Conservation (phyloP, 225 moss, liverwort and hornwort species). For the Physcomitrellopsis africana region DNA sequence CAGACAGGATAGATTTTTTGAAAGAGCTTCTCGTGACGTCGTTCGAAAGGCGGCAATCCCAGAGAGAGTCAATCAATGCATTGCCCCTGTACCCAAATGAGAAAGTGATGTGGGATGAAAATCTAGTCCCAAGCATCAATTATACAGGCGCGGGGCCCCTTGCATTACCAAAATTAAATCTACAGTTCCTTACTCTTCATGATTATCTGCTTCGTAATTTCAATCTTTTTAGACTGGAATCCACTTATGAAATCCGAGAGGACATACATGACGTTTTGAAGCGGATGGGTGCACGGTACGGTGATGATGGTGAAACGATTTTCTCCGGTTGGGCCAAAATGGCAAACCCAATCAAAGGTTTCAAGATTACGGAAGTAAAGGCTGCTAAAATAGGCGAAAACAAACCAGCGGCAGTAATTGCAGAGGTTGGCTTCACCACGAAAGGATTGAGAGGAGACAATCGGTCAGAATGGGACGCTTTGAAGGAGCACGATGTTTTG, state of each 20-base stretch:
- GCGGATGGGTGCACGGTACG: constrained; percentile 83
- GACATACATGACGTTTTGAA: constrained; percentile 86
- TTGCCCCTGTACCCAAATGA: constrained; percentile 96
- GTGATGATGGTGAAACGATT: constrained; percentile 82
- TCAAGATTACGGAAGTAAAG: constrained; percentile 86
- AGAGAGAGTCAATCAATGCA: constrained; percentile 93
- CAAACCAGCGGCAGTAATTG: constrained; percentile 94
- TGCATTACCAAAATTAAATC: constrained; percentile 83
- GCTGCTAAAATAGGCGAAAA: constrained; percentile 86
- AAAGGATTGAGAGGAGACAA: constrained; percentile 79
- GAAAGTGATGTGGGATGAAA: constrained; percentile 98
- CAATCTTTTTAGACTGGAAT: constrained; percentile 90
- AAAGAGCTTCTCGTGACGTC: constrained; percentile 77
- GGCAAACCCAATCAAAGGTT: constrained; percentile 80
- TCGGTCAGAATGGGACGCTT: constrained; percentile 92
- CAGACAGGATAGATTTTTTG: constrained; percentile 73
- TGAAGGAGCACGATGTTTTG: constrained; percentile 97
- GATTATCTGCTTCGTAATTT: constrained; percentile 96
- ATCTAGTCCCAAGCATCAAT: constrained; percentile 92
- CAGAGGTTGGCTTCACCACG: constrained; percentile 80
- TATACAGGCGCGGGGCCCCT: constrained; percentile 90
- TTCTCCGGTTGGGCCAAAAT: constrained; percentile 98
- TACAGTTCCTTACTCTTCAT: constrained; percentile 96
- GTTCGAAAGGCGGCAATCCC: constrained; percentile 87
- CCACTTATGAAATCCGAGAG: constrained; percentile 93